Conservation (phyloP, 148 eudicot species). For the Simmondsia chinensis region DNA sequence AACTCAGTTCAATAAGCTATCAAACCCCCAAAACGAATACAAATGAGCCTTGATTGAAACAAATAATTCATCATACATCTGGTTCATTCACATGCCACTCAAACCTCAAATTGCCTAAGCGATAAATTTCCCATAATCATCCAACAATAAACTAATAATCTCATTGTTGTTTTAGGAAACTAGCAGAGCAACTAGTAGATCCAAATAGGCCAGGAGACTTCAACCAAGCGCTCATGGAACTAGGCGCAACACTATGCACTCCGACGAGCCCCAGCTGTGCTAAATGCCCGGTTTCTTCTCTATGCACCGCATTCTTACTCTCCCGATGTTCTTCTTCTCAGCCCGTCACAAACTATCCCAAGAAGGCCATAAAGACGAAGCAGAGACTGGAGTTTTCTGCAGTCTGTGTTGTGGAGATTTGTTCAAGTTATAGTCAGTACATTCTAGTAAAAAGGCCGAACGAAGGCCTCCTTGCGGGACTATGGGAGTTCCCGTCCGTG, state of each 20-base stretch:
- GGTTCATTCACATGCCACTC: no score
- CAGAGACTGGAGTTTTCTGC: conserved; percentile 78
- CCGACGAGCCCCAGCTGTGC: conserved; percentile 57
- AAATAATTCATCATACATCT: no score
- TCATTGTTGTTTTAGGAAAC: conserved; percentile 29
- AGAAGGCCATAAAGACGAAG: conserved; percentile 64
- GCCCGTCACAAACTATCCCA: conserved; percentile 72
- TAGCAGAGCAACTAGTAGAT: conserved; percentile 87
- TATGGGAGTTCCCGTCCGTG: conserved; percentile 97
- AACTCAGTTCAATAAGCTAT: no score
- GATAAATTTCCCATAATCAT: neutral
- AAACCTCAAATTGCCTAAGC: no score
- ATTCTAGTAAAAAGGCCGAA: conserved; percentile 91
- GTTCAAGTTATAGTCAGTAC: conserved; percentile 27
- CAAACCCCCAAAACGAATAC: no score
- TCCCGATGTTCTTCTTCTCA: conserved; percentile 27
- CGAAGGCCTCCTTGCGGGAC: conserved; percentile 92
- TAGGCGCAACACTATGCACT: conserved; percentile 87
- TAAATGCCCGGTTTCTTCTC: conserved; percentile 58
- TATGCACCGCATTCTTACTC: conserved; percentile 59
- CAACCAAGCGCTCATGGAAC: conserved; percentile 96
- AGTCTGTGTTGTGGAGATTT: conserved; percentile 79
- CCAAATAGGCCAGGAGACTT: conserved; percentile 84
- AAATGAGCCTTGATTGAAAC: no score
- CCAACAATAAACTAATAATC: neutral